These are phyloP conservation scores for Penicillium sp. DNA, from an alignment of 2,329 filamentous ascomycete genomes.

Conservation along the genomic window DNA sequence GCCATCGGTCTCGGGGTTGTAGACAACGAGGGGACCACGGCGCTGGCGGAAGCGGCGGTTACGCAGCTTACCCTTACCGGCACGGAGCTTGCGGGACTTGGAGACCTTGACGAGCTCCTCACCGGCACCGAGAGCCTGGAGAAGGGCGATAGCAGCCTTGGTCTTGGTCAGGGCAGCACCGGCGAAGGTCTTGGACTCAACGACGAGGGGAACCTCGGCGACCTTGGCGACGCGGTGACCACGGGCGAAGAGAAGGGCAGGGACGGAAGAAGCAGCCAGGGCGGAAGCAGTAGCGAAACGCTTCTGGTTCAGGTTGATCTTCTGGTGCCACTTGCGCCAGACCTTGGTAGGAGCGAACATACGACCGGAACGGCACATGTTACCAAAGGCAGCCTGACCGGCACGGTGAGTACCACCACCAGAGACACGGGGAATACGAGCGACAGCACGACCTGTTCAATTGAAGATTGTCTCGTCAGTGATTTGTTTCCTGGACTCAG, in stretches of 20 bases:
- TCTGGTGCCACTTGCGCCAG: slow-evolving; percentile 99
- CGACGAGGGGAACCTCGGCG: slow-evolving; percentile 93
- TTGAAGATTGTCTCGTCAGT: slow-evolving; percentile 13
- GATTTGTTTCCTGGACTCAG: background rate
- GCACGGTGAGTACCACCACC: slow-evolving; percentile 99
- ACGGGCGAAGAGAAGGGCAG: slow-evolving; percentile 92
- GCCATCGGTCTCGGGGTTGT: slow-evolving; percentile 93
- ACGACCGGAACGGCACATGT: slow-evolving; percentile 99
- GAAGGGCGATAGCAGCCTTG: slow-evolving; percentile 77
- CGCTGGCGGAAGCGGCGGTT: slow-evolving; percentile 96
- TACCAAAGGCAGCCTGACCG: slow-evolving; percentile 99
- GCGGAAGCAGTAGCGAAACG: slow-evolving; percentile 98
- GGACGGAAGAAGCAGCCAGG: slow-evolving; percentile 91
- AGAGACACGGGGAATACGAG: slow-evolving; percentile 99
- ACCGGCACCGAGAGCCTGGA: slow-evolving; percentile 88
- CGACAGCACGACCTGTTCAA: slow-evolving; percentile 85
- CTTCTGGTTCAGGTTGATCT: slow-evolving; percentile 98
- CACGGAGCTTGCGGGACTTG: slow-evolving; percentile 92
- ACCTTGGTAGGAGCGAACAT: slow-evolving; percentile 99
- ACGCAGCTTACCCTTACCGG: slow-evolving; percentile 98
- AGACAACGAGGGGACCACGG: slow-evolving; percentile 96
- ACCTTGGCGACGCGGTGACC: slow-evolving; percentile 92
- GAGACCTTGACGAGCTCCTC: slow-evolving; percentile 94
- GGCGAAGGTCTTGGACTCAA: slow-evolving; percentile 88
- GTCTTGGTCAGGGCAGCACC: slow-evolving; percentile 82